These are phyloP conservation scores for Boletus semigastroideus DNA, from an alignment of 1,284 basidiomycete species.

Conservation along the genomic window DNA sequence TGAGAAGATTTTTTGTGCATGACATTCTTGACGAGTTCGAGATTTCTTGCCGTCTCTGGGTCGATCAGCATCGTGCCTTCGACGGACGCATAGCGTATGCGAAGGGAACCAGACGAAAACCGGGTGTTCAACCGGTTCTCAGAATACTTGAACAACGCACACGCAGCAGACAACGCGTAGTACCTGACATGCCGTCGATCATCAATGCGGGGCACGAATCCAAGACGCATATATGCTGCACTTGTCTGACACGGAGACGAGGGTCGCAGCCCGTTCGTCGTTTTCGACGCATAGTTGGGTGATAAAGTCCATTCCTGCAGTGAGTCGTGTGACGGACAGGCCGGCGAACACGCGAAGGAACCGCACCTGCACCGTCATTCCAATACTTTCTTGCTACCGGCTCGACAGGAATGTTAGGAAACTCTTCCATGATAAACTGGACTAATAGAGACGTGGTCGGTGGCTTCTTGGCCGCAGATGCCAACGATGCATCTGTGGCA, in stretches of 20 bases:
- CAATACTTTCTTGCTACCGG: conserved; percentile 76
- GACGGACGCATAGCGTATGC: conserved; percentile 76
- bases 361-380: conserved; percentile 73
- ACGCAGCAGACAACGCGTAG: conserved; percentile 82
- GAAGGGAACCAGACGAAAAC: conserved; percentile 72
- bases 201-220: conserved; percentile 11
- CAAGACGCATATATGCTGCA: conserved; percentile 41
- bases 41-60: conserved; percentile 78
- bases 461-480: conserved; percentile 46
- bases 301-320: conserved; percentile 72
- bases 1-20: conserved; percentile 60
- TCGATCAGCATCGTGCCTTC: conserved; percentile 94
- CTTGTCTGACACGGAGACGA: conserved; percentile 78
- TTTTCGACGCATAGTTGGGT: conserved; percentile 76
- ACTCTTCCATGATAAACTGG: conserved; percentile 73
- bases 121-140: conserved; percentile 65
- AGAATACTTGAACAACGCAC: conserved; percentile 82
- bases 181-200: conserved; percentile 51
- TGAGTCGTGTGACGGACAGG: conserved; percentile 5
- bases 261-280: conserved; percentile 69
- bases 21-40: conserved; percentile 84
- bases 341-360: neutral
- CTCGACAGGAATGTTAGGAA: conserved; percentile 63
- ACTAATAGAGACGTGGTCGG: conserved; percentile 61
- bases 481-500: conserved; percentile 44